Evolutionary conservation across 2,329 filamentous ascomycete species (phyloP), one percentile per base, ranked within the genome.

Genomic region (Botrytis aclada): DNA sequence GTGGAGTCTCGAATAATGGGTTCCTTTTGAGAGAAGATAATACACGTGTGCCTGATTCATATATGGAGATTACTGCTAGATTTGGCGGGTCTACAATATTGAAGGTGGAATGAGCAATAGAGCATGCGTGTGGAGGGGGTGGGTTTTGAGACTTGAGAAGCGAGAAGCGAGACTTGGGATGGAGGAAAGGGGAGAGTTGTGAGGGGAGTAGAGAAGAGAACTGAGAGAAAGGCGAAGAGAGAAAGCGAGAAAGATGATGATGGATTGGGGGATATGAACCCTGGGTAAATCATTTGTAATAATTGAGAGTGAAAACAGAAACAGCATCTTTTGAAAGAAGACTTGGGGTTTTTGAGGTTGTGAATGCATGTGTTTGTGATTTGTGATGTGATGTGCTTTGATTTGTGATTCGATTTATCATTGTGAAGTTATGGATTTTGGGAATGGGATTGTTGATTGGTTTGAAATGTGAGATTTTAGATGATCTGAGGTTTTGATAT

Each of bases 251-350:
- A 43, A n/a, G 34, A 25, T 0, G n/a, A 56, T 39, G 47, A 32
- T 67, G 65, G 29, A n/a, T 47, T 47, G 32, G 63, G 64, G 65
- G 47, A 67, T 56, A 67, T 56, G 65, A 67, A 56, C 65, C 65
- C 65, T 41, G 47, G 47, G 65, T 67, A 67, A 67, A 56, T 67
- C 65, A 67, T 67, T 67, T 67, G 65, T 67, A 67, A 67, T 67
- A 67, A 56, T 67, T n/a, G 18, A 67, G 65, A 56, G 54, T 37
- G 45, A 67, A 67, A 67, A 67, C 65, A 67, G 54, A 34, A 56
- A 8, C n/a, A 56, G 65, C 47, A 67, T 67, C 47, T 56, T 67
- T 67, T 67, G 18, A 56, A 67, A 67, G 47, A 41, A 18, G 39
- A 67, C 8, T 51, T 14, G 29, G 16, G 6, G 6, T 41, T 54